Conservation (phyloP, 1,284 basidiomycete genomes). For the Coriolopsis trogii region DNA sequence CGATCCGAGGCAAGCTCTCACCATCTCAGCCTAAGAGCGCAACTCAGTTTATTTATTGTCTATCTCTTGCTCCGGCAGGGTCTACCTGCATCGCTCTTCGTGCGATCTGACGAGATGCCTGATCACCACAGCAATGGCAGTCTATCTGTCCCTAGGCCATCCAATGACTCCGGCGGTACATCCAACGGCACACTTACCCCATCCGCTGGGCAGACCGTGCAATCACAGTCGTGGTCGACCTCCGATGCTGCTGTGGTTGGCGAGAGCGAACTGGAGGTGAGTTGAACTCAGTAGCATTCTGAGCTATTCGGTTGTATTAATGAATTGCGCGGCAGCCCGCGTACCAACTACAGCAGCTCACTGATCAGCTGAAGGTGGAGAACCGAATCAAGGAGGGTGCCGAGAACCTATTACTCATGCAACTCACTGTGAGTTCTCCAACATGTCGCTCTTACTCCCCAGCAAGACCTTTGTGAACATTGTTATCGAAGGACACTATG, state of each 20-base stretch:
- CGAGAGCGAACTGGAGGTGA: constrained; percentile 17
- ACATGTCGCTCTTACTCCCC: background rate
- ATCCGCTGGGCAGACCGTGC: constrained; percentile 6
- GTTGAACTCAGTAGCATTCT: background rate
- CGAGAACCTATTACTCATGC: constrained; percentile 76
- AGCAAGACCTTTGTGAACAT: no score
- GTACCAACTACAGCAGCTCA: constrained; percentile 70
- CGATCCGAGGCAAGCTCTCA: no score
- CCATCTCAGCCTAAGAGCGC: no score
- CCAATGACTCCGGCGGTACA: constrained; percentile 16
- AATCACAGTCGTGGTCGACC: constrained; percentile 6
- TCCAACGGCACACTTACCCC: constrained; percentile 11
- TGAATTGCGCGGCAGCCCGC: background rate
- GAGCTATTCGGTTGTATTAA: background rate
- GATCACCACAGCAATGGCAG: constrained; percentile 12
- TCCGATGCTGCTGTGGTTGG: constrained; percentile 5
- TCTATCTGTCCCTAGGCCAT: constrained; percentile 12
- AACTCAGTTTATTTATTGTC: no score
- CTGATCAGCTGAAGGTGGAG: constrained; percentile 68
- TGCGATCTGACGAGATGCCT: no score
- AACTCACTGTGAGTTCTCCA: constrained; percentile 51
- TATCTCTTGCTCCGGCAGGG: no score
- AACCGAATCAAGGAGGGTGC: constrained; percentile 85
- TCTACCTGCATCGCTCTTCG: no score
- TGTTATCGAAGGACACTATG: constrained; percentile 55